Conservation (phyloP, 768 basidiomycete genomes). For the Collybia sordida region DNA sequence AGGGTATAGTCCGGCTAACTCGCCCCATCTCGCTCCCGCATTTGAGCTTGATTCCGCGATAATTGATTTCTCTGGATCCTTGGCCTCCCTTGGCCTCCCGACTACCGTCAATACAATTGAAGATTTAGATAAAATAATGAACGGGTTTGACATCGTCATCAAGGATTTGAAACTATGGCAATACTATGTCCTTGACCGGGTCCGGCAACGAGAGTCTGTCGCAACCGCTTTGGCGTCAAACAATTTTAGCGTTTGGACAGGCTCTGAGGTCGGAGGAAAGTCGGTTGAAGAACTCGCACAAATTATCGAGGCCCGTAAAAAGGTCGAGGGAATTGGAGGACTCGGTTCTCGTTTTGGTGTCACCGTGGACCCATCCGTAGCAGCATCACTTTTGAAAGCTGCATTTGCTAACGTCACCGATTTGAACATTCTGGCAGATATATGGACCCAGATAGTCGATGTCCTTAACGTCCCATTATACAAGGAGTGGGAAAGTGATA, state of each 20-base stretch:
- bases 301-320: conserved; percentile 50
- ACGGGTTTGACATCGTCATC: conserved; percentile 59
- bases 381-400: conserved; percentile 75
- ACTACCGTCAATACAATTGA: conserved; percentile 57
- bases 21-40: conserved; percentile 90
- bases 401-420: conserved; percentile 54
- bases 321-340: conserved; percentile 58
- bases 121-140: conserved; percentile 70
- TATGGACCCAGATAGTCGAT: conserved; percentile 80
- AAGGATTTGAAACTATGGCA: conserved; percentile 83
- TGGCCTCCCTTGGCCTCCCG: conserved; percentile 70
- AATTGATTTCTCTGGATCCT: conserved; percentile 71
- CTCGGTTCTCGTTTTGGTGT: conserved; percentile 70
- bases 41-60: conserved; percentile 89
- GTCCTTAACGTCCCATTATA: conserved; percentile 90
- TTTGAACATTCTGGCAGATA: conserved; percentile 56
- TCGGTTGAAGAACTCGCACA: conserved; percentile 64
- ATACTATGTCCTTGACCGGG: conserved; percentile 86
- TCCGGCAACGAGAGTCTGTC: conserved; percentile 60
- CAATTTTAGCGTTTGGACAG: conserved; percentile 57
- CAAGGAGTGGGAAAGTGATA: conserved; percentile 83
- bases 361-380: conserved; percentile 56
- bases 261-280: conserved; percentile 57
- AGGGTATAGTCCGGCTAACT: conserved; percentile 91
- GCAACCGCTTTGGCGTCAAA: conserved; percentile 50